phyloP scores from a whole-genome alignment of 768 basidiomycete species.

The Amanita brunnescens region DNA sequence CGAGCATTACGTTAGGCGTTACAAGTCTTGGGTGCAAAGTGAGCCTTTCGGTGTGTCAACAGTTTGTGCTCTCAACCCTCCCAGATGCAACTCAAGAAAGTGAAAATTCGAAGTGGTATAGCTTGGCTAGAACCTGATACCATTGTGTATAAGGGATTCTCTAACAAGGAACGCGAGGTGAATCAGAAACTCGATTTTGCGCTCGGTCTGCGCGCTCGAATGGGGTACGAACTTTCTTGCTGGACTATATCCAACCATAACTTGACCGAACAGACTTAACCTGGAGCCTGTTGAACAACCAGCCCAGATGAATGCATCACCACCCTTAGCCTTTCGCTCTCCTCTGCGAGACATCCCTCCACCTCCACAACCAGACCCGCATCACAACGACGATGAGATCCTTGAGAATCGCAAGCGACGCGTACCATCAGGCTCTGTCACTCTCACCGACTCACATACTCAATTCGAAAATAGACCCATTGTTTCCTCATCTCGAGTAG shows the following conservation, averaged over 20 bases:
- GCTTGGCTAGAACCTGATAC: slow-evolving; percentile 71
- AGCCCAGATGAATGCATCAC: slow-evolving; percentile 12
- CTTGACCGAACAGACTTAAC: slow-evolving; percentile 9
- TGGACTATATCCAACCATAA: slow-evolving; percentile 1
- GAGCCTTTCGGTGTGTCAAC: slow-evolving; percentile 4
- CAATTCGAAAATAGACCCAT: neutral
- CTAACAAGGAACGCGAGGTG: slow-evolving; percentile 55
- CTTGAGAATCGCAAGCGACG: slow-evolving; percentile 8
- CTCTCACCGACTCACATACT: neutral
- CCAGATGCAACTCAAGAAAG: slow-evolving; percentile 65
- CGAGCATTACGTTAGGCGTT: slow-evolving; percentile 57
- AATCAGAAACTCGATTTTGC: slow-evolving; percentile 53
- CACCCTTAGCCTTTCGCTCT: slow-evolving; percentile 13
- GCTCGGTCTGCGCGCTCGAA: slow-evolving; percentile 46
- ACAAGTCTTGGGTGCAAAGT: slow-evolving; percentile 86
- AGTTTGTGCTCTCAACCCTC: neutral
- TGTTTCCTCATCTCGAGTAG: slow-evolving; percentile 1
- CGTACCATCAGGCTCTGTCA: slow-evolving; percentile 8
- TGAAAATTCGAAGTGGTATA: slow-evolving; percentile 58
- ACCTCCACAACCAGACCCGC: slow-evolving; percentile 10
- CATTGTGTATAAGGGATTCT: slow-evolving; percentile 50
- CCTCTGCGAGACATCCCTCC: slow-evolving; percentile 21
- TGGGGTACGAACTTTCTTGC: slow-evolving; percentile 46
- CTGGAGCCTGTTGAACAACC: slow-evolving; percentile 15
- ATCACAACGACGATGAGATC: slow-evolving; percentile 7